phyloP scores from a whole-genome alignment of 2,329 filamentous ascomycete species.

The Didymella arachidicola region DNA sequence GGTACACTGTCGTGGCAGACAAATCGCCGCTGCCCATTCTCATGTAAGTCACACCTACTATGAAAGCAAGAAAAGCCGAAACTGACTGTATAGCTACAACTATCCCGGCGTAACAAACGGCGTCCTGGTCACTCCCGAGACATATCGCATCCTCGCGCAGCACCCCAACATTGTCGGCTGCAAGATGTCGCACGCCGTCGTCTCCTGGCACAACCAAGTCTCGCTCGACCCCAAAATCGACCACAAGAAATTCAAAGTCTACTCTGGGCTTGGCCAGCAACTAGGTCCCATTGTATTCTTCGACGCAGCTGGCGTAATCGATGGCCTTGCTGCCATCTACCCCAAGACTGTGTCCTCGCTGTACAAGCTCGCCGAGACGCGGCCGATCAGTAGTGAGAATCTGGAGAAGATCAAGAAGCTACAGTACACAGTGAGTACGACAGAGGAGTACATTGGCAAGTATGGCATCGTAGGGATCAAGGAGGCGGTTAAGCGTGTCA shows the following conservation, averaged over 20 bases:
- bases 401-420: conserved; percentile 61
- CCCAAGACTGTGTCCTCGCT: conserved; percentile 67
- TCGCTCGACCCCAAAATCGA: conserved; percentile 67
- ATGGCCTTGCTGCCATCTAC: conserved; percentile 71
- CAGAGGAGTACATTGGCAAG: conserved; percentile 68
- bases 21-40: conserved; percentile 66
- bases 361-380: conserved; percentile 59
- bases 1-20: conserved; percentile 69
- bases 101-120: conserved; percentile 74
- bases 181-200: conserved; percentile 73
- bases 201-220: conserved; percentile 70
- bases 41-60: conserved; percentile 55
- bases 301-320: conserved; percentile 70
- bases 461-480: conserved; percentile 71
- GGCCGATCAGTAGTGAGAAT: conserved; percentile 44
- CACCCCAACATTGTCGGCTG: conserved; percentile 74
- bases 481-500: conserved; percentile 67
- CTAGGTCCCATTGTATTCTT: conserved; percentile 68
- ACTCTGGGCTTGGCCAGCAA: conserved; percentile 71
- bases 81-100: conserved; percentile 60
- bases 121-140: conserved; percentile 65
- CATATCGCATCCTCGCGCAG: conserved; percentile 65
- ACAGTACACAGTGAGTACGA: conserved; percentile 67
- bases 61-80: not conserved
- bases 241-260: conserved; percentile 65